These are phyloP conservation scores for Leccinum laetum DNA, from an alignment of 1,284 basidiomycete species.

Conservation along the genomic window DNA sequence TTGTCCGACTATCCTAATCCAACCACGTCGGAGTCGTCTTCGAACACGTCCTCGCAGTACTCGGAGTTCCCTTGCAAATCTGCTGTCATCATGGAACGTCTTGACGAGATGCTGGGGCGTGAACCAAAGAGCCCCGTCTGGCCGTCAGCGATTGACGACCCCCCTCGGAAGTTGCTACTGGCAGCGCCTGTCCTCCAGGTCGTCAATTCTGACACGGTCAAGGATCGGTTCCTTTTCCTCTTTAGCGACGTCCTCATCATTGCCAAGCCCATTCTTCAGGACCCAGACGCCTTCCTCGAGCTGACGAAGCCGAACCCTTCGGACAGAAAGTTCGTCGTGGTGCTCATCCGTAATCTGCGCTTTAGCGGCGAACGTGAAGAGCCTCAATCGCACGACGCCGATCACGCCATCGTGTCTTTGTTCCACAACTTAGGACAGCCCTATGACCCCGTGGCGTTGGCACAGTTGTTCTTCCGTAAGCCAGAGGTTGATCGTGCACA, in stretches of 20 bases:
- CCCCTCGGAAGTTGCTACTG: slow-evolving; percentile 84
- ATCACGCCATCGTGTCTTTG: slow-evolving; percentile 66
- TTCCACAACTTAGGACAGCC: slow-evolving; percentile 56
- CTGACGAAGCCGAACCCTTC: slow-evolving; percentile 63
- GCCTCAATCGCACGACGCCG: slow-evolving; percentile 59
- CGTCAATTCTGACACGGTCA: slow-evolving; percentile 91
- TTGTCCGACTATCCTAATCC: slow-evolving; percentile 37
- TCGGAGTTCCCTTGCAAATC: slow-evolving; percentile 39
- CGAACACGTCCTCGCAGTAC: slow-evolving; percentile 46
- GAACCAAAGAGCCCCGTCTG: slow-evolving; percentile 61
- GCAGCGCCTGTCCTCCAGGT: slow-evolving; percentile 92
- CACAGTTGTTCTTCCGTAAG: slow-evolving; percentile 83
- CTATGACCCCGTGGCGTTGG: slow-evolving; percentile 68
- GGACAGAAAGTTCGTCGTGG: slow-evolving; percentile 83
- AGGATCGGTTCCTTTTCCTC: slow-evolving; percentile 94
- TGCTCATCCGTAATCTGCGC: slow-evolving; percentile 72
- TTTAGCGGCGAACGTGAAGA: slow-evolving; percentile 69
- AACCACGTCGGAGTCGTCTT: slow-evolving; percentile 48
- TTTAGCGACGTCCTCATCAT: slow-evolving; percentile 95
- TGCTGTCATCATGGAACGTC: slow-evolving; percentile 57
- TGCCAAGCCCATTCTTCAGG: slow-evolving; percentile 68
- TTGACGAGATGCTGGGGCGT: slow-evolving; percentile 67
- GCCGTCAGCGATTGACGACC: slow-evolving; percentile 75
- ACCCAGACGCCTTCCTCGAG: slow-evolving; percentile 60
- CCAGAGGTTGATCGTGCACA: slow-evolving; percentile 83